Evolutionary conservation across 768 basidiomycete species (phyloP), one percentile per base, ranked within the genome.

Genomic region (Amanita fuliginea): DNA sequence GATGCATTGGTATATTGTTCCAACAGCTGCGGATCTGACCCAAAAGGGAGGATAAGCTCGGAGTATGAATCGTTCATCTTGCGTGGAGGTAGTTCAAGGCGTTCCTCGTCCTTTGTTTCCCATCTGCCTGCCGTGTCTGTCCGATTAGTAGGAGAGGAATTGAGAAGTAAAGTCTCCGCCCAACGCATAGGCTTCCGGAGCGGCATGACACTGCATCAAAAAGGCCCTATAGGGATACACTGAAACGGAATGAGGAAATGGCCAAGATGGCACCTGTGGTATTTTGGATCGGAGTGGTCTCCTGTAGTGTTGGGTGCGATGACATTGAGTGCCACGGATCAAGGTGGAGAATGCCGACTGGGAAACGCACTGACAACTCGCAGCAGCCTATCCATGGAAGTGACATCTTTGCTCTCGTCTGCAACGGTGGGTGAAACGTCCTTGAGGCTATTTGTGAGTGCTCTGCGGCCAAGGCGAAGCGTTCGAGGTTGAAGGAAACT

Each of bases 21-120:
- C 19, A 84, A 65, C 10, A 83, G 63, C 47, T 73, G 62, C 0
- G 78, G 70, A 13, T 75, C 74, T 1, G 78, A 78, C 1, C 71
- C 71, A 59, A 86, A 86, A 1, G 81, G 81, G 16, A 87, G 72
- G 6, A 74, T 55, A 4, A 83, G 60, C 59, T 86, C 80, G 33
- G 79, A 72, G 57, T 86, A 86, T 0, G 83, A 85, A 57, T 86
- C 82, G 45, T 78, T 68, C 84, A 86, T 87, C 44, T 69, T 63
- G 6, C 82, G 69, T 6, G 76, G 73, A 48, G 37, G 43, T 57
- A 21, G 32, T 56, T 42, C n/a, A n/a, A n/a, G 18, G 53, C 26
- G 21, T 46, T 52, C 18, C 33, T 44, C 21, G 54, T 30, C 30
- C 55, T 9, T 49, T n/a, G n/a, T n/a, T 52, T 52, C 30, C 30